Percentiles rank a stretch among this genome's conserved stretches.
Conservation (phyloP, 1,139 yeast species). For the Geotrichum europaeum region DNA sequence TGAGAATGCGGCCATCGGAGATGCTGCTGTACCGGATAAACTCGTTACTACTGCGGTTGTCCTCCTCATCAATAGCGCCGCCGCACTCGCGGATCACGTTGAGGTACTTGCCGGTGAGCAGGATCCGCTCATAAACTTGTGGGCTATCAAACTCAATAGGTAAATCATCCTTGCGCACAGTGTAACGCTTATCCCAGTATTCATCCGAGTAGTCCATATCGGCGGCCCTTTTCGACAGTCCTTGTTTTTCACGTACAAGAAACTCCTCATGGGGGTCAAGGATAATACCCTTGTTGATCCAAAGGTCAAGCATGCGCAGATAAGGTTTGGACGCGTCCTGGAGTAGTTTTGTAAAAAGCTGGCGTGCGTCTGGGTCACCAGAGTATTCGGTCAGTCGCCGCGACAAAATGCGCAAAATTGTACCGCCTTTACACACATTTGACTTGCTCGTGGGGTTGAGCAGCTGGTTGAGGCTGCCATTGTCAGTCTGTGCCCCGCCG, state of each 20-base stretch:
- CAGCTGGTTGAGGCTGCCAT: constrained; percentile 24
- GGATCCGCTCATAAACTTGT: constrained; percentile 57
- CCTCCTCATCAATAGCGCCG: constrained; percentile 25
- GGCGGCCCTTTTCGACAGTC: constrained; percentile 40
- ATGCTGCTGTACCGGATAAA: constrained; percentile 40
- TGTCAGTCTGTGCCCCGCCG: constrained; percentile 25
- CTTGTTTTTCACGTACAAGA: constrained; percentile 46
- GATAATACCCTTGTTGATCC: constrained; percentile 73
- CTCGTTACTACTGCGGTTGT: constrained; percentile 20
- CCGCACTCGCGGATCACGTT: constrained; percentile 66
- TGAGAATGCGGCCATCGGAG: constrained; percentile 51
- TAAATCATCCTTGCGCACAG: constrained; percentile 68
- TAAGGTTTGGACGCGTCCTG: constrained; percentile 60
- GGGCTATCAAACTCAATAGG: constrained; percentile 56
- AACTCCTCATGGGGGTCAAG: constrained; percentile 83
- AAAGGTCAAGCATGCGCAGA: constrained; percentile 59
- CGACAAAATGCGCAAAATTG: constrained; percentile 51
- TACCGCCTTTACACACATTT: constrained; percentile 31
- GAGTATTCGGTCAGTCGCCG: constrained; percentile 48
- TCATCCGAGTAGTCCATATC: constrained; percentile 52
- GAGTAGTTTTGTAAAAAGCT: constrained; percentile 49
- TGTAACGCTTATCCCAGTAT: constrained; percentile 81
- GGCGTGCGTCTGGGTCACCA: constrained; percentile 59
- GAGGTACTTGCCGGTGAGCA: constrained; percentile 79
- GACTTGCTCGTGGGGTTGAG: constrained; percentile 14